Evolutionary conservation across 2,329 filamentous ascomycete genomes (phyloP), one percentile per base, ranked within the genome.

Genomic region (Diaporthe australafricana): DNA sequence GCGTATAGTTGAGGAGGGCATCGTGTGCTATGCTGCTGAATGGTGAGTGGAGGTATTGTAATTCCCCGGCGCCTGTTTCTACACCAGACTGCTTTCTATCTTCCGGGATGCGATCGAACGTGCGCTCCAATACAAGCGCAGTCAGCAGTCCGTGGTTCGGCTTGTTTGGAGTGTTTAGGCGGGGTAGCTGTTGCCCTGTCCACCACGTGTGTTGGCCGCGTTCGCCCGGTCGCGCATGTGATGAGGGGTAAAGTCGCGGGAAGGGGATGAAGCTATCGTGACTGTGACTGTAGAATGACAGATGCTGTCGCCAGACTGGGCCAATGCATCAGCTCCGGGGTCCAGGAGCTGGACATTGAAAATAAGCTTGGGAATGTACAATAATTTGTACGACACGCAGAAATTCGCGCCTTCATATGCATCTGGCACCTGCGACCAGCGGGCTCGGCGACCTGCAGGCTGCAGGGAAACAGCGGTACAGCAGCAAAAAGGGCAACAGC

Each of bases 1-100:
- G 81, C 93, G 89, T 72, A 95, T 86, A 57, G 88, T 80, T 38
- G 83, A 81, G 52, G 80, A 66, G 27, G 27, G 55, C 72, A 72
- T 73, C 5, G 25, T 53, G 56, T n/a, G 32, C 22, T 25, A 42
- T 12, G 25, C 9, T 35, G 9, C 32, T 35, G 32, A 9, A 9
- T 35, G 32, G 9, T 35, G 5, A 5, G 9, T 9, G 5, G 5
- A 35, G 9, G 32, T 35, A 9, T 35, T 35, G 32, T 35, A 35
- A 5, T 35, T 35, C 5, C 25, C 22, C 25, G 11, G 3, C 22
- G 3, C 7, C 30, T 20, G 22, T 8, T 25, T 4, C 14, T 57
- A 5, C n/a, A n/a, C n/a, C n/a, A n/a, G n/a, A n/a, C n/a, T n/a
- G n/a, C n/a, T n/a, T n/a, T n/a, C n/a, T 17, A 57, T 27, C 14